phyloP scores from a whole-genome alignment of 208 protist genomes.

The Wallacemonas sp. region DNA sequence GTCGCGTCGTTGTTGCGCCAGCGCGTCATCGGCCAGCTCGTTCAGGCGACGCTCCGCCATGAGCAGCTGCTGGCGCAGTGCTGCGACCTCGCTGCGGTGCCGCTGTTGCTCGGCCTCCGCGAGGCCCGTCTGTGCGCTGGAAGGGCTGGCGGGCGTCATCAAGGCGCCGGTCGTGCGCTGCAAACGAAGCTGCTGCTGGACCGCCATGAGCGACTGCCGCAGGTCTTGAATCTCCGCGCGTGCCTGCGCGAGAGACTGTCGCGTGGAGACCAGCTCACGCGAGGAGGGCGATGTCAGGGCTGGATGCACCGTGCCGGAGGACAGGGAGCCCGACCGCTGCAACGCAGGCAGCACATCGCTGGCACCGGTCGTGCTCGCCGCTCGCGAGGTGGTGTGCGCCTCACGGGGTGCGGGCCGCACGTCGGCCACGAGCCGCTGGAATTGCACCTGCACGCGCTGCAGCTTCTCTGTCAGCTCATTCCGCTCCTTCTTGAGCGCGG shows the following conservation, averaged over 20 bases:
- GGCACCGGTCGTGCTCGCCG: background rate
- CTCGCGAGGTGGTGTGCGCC: background rate
- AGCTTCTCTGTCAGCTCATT: conserved; percentile 69
- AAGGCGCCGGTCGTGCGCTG: conserved; percentile 15
- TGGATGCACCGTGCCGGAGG: background rate
- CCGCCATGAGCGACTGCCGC: conserved; percentile 9
- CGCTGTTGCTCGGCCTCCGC: conserved; percentile 7
- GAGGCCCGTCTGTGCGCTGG: background rate
- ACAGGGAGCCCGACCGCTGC: background rate
- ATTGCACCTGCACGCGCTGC: conserved; percentile 69
- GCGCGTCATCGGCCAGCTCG: background rate
- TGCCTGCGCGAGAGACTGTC: conserved; percentile 46
- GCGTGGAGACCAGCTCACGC: conserved; percentile 33
- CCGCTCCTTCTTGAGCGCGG: conserved; percentile 54
- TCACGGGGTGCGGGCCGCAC: conserved; percentile 26
- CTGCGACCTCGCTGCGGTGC: conserved; percentile 11
- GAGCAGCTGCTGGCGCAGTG: conserved; percentile 20
- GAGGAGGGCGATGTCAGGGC: background rate
- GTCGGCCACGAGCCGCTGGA: conserved; percentile 67
- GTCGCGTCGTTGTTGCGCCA: background rate
- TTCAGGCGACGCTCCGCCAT: conserved; percentile 3
- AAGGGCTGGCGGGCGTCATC: background rate
- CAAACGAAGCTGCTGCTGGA: conserved; percentile 16
- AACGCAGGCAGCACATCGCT: background rate
- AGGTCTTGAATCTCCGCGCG: conserved; percentile 48